Conservation (phyloP, 495 filamentous ascomycete genomes). For the Penicillium cinerascens region DNA sequence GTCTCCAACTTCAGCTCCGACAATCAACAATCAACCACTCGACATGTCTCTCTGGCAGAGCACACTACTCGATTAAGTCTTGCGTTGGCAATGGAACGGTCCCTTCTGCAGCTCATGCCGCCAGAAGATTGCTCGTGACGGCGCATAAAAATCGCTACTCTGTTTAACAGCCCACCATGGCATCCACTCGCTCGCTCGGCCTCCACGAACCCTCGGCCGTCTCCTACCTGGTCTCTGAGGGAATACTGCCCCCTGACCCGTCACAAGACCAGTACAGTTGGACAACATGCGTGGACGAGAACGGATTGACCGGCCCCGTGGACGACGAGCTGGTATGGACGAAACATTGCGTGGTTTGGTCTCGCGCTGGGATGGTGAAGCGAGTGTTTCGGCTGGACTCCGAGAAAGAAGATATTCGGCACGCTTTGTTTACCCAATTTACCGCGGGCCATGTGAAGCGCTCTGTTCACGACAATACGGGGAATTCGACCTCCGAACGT, state of each 20-base stretch:
- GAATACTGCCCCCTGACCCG: constrained; percentile 68
- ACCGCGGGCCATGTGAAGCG: constrained; percentile 43
- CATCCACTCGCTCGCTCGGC: constrained; percentile 80
- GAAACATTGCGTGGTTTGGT: constrained; percentile 84
- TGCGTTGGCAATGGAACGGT: constrained; percentile 13
- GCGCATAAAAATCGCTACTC: constrained; percentile 17
- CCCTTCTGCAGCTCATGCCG: constrained; percentile 9
- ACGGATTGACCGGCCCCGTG: constrained; percentile 36
- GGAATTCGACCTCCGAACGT: not conserved
- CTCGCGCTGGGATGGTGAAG: constrained; percentile 76
- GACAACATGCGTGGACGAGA: constrained; percentile 50
- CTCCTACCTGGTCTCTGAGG: constrained; percentile 77
- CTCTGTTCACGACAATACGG: constrained; percentile 7
- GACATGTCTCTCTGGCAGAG: constrained; percentile 10
- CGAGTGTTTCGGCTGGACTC: constrained; percentile 83
- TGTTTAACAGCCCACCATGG: constrained; percentile 57
- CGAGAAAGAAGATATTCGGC: constrained; percentile 77
- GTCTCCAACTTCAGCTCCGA: constrained; percentile 17
- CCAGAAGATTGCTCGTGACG: constrained; percentile 19
- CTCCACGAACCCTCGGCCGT: constrained; percentile 81
- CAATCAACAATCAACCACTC: constrained; percentile 14
- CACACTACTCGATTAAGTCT: constrained; percentile 1
- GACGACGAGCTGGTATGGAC: constrained; percentile 89
- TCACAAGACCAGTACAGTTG: constrained; percentile 67
- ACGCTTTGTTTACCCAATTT: constrained; percentile 84